These are phyloP conservation scores for Parietaria judaica DNA, from an alignment of 306 rosid genomes.

Conservation along the genomic window DNA sequence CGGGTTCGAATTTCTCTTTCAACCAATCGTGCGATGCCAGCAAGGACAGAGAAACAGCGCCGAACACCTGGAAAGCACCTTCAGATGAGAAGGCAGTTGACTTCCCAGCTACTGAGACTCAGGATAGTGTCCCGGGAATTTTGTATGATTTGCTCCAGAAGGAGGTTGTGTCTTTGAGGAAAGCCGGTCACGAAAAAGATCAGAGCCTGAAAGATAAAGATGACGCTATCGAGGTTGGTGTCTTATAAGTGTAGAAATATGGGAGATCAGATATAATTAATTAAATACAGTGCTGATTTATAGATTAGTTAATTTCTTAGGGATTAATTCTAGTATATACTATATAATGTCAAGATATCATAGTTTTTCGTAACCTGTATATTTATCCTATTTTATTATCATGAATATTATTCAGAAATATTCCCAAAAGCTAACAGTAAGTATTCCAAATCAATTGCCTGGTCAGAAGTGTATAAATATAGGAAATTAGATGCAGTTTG, in stretches of 20 bases:
- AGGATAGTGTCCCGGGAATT: constrained; percentile 79
- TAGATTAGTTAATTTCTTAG: no score
- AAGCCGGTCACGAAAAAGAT: constrained; percentile 94
- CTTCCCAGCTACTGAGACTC: constrained; percentile 46
- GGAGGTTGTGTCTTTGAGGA: constrained; percentile 86
- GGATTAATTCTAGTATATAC: no score
- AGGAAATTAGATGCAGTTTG: no score
- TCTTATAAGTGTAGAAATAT: no score
- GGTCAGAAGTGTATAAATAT: no score
- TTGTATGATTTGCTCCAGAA: constrained; percentile 90
- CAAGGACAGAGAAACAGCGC: constrained; percentile 46
- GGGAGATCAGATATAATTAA: no score
- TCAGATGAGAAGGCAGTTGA: constrained; percentile 75
- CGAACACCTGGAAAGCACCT: constrained; percentile 60
- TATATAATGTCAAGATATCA: no score
- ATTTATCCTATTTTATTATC: no score
- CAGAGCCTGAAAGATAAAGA: constrained; percentile 96
- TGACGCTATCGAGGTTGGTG: constrained; percentile 85
- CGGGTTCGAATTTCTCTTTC: constrained; percentile 54
- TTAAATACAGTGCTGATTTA: no score
- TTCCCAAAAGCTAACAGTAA: constrained; percentile 6
- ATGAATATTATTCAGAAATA: no score
- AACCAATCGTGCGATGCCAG: constrained; percentile 72
- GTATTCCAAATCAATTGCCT: constrained; percentile 11
- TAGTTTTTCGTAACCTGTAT: no score